Evolutionary conservation across 768 basidiomycete species (phyloP).

Genomic region (Postia placenta): DNA sequence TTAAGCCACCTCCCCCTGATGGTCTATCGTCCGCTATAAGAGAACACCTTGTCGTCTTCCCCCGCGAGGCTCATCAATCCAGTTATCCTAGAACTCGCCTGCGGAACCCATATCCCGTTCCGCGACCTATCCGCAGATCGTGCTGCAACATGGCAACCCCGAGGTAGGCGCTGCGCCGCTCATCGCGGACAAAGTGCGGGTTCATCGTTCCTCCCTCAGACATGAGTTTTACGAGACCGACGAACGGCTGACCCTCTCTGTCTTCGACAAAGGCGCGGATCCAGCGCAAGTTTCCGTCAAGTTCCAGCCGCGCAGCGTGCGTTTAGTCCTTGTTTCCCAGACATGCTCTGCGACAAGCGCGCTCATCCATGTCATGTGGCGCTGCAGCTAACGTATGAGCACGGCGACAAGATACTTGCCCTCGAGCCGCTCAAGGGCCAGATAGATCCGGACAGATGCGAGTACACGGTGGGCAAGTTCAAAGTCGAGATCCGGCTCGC

Average conservation of each 20-base stretch:
- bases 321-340: constrained; percentile 8
- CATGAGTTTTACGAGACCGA: constrained; percentile 90
- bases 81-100: too few relatives aligned
- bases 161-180: neutral
- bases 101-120: neutral
- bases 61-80: too few relatives aligned
- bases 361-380: constrained; percentile 9
- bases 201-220: constrained; percentile 32
- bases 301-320: constrained; percentile 62
- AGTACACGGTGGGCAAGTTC: constrained; percentile 70
- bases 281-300: constrained; percentile 52
- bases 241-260: constrained; percentile 61
- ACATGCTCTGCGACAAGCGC: neutral
- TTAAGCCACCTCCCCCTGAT: too few relatives aligned
- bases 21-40: too few relatives aligned
- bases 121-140: neutral
- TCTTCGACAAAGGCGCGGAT: constrained; percentile 77
- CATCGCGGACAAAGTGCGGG: neutral
- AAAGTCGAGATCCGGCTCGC: constrained; percentile 82
- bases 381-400: constrained; percentile 48
- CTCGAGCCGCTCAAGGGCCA: constrained; percentile 80
- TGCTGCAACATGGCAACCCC: neutral
- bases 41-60: too few relatives aligned
- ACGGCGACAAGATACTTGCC: constrained; percentile 65
- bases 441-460: constrained; percentile 59